Base-by-base conservation (phyloP, 768 basidiomycete genomes). In the Fomitopsis pulvina region DNA sequence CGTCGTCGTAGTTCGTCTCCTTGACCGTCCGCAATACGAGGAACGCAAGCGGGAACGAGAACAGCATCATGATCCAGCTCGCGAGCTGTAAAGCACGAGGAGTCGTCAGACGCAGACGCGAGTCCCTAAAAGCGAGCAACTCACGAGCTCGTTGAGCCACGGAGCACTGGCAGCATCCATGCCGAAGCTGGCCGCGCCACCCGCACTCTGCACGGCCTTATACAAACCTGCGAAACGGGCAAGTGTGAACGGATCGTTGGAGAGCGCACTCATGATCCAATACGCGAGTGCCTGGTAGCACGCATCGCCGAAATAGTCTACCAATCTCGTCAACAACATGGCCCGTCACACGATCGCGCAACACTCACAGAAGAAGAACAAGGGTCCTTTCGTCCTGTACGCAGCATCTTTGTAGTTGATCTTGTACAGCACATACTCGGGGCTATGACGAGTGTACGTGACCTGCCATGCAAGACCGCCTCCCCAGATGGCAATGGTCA, bases 121-220 rank as follows among this genome's bases (percentile, higher is more conserved):
- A n/a, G 37, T 16, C 30, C 29, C 38, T 10, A 6, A 34, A 3
- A 46, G 38, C 3, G 18, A 40, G 41, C n/a, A 12, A 50, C 53
- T 8, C 26, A 67, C 58, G 49, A 60, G 61, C 55, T 75, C 73
- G 57, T 71, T 74, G 16, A 74, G 62, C 58, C 62, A 71, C 26
- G 73, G 71, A n/a, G 73, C 70, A 30, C 50, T 39, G 5, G 69
- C 68, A 2, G 73, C 73, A 58, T 75, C 73, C 71, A 75, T 73
- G 24, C 72, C 73, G 55, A 68, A 75, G 27, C 62, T 65, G 41
- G 69, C 68, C 12, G 73, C 73, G 16, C 57, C 50, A 20, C 72
- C 72, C 16, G 63, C 63, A 26, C 60, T 63, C 55, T 68, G 64
- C 27, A 66, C 39, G 14, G 69, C 71, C 63, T 73, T 74, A 67